Conservation (phyloP, 495 filamentous ascomycete genomes). For the Neurospora sublineolata region DNA sequence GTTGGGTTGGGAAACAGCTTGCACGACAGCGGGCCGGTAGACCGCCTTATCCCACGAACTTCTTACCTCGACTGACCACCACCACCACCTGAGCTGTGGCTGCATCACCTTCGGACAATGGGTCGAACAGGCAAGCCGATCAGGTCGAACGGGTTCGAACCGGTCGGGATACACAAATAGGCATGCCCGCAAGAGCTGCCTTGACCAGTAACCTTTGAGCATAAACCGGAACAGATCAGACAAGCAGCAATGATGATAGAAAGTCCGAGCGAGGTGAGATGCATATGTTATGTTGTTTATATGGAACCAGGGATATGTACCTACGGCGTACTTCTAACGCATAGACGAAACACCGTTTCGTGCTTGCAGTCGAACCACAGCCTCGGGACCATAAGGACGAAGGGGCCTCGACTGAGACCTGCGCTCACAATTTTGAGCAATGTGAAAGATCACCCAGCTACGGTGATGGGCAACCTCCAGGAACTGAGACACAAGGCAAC, state of each 20-base stretch:
- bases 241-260: neutral
- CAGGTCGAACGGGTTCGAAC: neutral
- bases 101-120: neutral
- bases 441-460: neutral
- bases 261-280: neutral
- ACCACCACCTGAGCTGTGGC: neutral
- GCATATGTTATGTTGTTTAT: neutral
- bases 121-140: neutral
- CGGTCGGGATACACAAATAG: neutral
- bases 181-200: neutral
- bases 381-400: neutral
- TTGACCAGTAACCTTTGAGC: neutral
- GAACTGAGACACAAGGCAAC: neutral
- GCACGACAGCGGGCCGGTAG: conserved; percentile 19
- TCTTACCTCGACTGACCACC: neutral
- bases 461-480: neutral
- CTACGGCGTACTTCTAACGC: neutral
- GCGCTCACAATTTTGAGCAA: neutral
- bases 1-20: conserved; percentile 1
- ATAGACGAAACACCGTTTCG: neutral
- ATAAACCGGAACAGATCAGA: neutral
- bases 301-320: neutral
- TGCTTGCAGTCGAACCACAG: neutral
- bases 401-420: neutral
- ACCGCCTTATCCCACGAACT: conserved; percentile 10